Conservation (phyloP, 306 rosid genomes). For the Castanopsis chinensis region DNA sequence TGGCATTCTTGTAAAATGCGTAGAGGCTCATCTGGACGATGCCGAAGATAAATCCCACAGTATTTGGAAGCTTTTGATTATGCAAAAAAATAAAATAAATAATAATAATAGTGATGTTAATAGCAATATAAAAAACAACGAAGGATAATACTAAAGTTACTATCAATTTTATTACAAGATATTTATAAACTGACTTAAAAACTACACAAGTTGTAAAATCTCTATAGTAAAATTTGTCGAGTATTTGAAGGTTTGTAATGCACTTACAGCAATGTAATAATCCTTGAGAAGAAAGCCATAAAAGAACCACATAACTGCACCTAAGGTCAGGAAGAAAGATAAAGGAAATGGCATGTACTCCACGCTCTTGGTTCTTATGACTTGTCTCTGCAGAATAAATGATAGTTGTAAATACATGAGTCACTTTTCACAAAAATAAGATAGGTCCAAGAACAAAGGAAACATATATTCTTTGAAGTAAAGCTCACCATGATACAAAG, state of each 20-base stretch:
- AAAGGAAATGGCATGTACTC: slow-evolving; percentile 89
- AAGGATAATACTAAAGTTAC: not conserved
- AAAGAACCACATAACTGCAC: slow-evolving; percentile 95
- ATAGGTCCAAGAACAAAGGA: not conserved
- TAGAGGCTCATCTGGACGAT: slow-evolving; percentile 77
- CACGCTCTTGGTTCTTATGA: slow-evolving; percentile 70
- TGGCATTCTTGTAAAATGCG: slow-evolving; percentile 59
- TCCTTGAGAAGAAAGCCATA: slow-evolving; percentile 82
- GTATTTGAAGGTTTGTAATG: not conserved
- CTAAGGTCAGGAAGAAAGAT: slow-evolving; percentile 73
- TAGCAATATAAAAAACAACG: not conserved
- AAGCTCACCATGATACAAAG: slow-evolving; percentile 66
- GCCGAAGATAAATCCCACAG: slow-evolving; percentile 84
- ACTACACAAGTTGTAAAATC: no score
- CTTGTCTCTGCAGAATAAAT: slow-evolving; percentile 54
- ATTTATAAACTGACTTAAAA: no score
- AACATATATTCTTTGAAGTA: not conserved
- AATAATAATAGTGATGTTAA: slow-evolving; percentile 1
- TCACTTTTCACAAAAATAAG: not conserved
- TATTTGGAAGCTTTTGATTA: slow-evolving; percentile 67
- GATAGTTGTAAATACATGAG: not conserved
- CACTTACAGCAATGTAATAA: slow-evolving; percentile 79
- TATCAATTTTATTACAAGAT: not conserved
- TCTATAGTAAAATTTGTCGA: no score
- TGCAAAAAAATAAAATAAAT: slow-evolving; percentile 6